A percentile compares a stretch with the other conserved stretches of the same genome.
Evolutionary conservation across 352 stramenopile genomes (phyloP).

Genomic region (Phytopythium ostracodes): DNA sequence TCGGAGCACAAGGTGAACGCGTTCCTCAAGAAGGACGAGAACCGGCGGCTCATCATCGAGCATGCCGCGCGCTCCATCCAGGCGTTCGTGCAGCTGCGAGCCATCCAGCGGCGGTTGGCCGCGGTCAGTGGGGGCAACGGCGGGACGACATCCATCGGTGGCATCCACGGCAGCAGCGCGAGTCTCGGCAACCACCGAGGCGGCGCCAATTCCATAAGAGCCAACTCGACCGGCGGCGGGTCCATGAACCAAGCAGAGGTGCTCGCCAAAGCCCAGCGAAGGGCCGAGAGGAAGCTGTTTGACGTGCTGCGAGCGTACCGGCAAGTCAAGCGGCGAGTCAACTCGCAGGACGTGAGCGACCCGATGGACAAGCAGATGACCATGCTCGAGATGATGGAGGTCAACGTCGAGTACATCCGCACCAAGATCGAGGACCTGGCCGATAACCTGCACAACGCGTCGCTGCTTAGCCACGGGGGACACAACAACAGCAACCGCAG

Average conservation of each 20-base stretch:
- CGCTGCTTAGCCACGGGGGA: slow-evolving; percentile 19
- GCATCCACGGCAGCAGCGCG: not conserved
- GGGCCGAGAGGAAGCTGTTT: slow-evolving; percentile 61
- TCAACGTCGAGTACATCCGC: slow-evolving; percentile 80
- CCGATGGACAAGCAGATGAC: slow-evolving; percentile 82
- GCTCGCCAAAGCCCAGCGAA: slow-evolving; percentile 12
- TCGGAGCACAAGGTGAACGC: slow-evolving; percentile 80
- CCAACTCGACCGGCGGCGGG: not conserved
- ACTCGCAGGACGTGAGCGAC: slow-evolving; percentile 64
- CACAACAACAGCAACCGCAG: slow-evolving; percentile 13
- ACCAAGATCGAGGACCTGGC: slow-evolving; percentile 74
- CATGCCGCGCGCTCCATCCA: slow-evolving; percentile 60
- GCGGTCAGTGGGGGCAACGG: slow-evolving; percentile 10
- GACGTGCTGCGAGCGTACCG: slow-evolving; percentile 51
- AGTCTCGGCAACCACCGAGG: not conserved
- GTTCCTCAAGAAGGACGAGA: slow-evolving; percentile 74
- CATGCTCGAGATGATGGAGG: slow-evolving; percentile 85
- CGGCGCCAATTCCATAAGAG: not conserved
- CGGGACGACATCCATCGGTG: slow-evolving; percentile 1
- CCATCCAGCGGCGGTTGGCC: slow-evolving; percentile 25
- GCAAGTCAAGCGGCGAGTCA: slow-evolving; percentile 51
- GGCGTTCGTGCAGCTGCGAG: slow-evolving; percentile 52
- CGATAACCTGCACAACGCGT: slow-evolving; percentile 31
- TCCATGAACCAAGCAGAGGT: slow-evolving; percentile 4
- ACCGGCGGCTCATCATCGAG: slow-evolving; percentile 51